Percentiles rank a stretch among this genome's conserved stretches.
Conservation (phyloP, 768 basidiomycete species). For the Hydnum rufescens region DNA sequence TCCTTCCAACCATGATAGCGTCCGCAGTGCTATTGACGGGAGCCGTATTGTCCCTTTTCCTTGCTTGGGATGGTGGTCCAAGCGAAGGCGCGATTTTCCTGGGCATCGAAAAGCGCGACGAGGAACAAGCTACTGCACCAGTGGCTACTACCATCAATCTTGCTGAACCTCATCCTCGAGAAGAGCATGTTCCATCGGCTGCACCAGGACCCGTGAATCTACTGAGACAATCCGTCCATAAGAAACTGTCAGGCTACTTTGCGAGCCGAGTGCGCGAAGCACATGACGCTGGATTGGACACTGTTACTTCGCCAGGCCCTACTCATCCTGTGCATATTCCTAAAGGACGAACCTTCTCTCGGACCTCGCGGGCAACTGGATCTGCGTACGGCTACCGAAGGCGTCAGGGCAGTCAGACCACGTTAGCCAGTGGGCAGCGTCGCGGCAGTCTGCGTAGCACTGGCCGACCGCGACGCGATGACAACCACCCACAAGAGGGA, state of each 20-base stretch:
- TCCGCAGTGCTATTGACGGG: slow-evolving; percentile 58
- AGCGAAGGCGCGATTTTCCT: slow-evolving; percentile 71
- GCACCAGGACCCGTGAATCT: background rate
- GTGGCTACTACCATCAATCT: slow-evolving; percentile 7
- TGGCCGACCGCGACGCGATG: background rate
- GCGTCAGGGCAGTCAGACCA: slow-evolving; percentile 5
- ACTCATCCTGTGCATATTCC: background rate
- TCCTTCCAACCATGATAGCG: slow-evolving; percentile 69
- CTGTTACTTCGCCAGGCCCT: slow-evolving; percentile 3
- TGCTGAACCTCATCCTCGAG: background rate
- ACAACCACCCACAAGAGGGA: slow-evolving; percentile 4
- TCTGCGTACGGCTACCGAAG: slow-evolving; percentile 11
- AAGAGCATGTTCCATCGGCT: too few species aligned
- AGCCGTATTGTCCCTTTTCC: slow-evolving; percentile 72
- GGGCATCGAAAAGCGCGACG: slow-evolving; percentile 44
- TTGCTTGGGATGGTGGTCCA: slow-evolving; percentile 80
- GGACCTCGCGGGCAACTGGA: slow-evolving; percentile 2
- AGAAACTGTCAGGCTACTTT: slow-evolving; percentile 12
- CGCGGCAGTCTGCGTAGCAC: slow-evolving; percentile 6
- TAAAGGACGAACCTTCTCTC: background rate
- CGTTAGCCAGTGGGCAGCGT: slow-evolving; percentile 4
- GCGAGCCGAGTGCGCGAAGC: slow-evolving; percentile 11
- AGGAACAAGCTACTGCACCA: slow-evolving; percentile 11
- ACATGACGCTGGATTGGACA: background rate
- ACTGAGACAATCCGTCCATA: slow-evolving; percentile 3